A percentile compares a stretch with the other conserved stretches of the same genome.
Conservation (phyloP, 2,329 filamentous ascomycete genomes). For the Colletotrichum spinosum region DNA sequence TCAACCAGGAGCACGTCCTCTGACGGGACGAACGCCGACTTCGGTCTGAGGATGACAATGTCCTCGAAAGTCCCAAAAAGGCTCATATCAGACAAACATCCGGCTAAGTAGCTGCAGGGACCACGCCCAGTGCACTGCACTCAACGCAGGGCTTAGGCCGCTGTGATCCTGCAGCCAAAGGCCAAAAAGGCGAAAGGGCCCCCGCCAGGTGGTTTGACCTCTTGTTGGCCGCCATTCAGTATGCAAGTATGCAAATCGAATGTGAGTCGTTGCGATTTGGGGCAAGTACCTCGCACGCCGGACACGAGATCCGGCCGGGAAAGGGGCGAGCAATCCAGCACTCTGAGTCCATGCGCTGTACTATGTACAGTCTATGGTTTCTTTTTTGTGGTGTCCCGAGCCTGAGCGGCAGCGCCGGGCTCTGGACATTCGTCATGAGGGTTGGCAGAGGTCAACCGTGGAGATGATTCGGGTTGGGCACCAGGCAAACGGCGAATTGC, state of each 20-base stretch:
- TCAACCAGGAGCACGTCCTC: no score
- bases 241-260: slow-evolving; percentile 1
- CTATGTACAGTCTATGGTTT: no score
- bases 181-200: not conserved
- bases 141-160: slow-evolving; percentile 8
- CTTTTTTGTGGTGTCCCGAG: no score
- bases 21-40: no score
- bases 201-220: not conserved
- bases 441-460: not conserved
- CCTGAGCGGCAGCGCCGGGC: slow-evolving; percentile 1
- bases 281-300: not conserved
- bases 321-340: no score
- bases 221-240: not conserved
- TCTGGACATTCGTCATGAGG: slow-evolving; percentile 1
- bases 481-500: not conserved
- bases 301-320: not conserved
- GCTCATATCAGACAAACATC: no score
- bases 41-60: no score
- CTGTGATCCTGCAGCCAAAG: slow-evolving; percentile 16
- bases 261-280: slow-evolving; percentile 5
- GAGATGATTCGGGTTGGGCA: not conserved
- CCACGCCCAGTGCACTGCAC: no score
- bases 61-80: no score
- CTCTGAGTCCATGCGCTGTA: no score
- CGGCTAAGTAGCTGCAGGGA: no score